phyloP scores from a whole-genome alignment of 2,329 filamentous ascomycete species.

The Phyllosticta citrichinensis region DNA sequence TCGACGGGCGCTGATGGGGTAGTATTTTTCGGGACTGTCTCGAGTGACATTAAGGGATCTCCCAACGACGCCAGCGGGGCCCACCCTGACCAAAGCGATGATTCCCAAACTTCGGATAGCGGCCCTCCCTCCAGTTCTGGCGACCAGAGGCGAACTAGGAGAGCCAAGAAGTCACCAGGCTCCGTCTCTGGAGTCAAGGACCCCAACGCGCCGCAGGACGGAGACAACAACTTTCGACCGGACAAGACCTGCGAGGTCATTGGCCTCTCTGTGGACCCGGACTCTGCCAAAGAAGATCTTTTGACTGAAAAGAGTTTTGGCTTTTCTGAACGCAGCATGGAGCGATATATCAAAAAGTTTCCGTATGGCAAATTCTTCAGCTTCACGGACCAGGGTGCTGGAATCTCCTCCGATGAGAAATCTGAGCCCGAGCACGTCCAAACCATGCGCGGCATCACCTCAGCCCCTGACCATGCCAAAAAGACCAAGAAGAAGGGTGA shows the following conservation, averaged over 20 bases:
- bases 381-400: conserved; percentile 23
- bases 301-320: conserved; percentile 20
- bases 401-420: conserved; percentile 19
- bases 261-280: conserved; percentile 1
- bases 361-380: conserved; percentile 27
- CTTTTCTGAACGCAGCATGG: conserved; percentile 24
- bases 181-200: conserved; percentile 13
- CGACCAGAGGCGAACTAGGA: not conserved
- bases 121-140: conserved; percentile 11
- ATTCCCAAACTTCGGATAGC: conserved; percentile 22
- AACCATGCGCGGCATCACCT: not conserved
- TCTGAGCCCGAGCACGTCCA: conserved; percentile 5
- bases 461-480: conserved; percentile 9
- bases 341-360: conserved; percentile 24
- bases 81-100: conserved; percentile 23
- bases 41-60: conserved; percentile 19
- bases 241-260: conserved; percentile 8
- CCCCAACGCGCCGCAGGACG: not conserved
- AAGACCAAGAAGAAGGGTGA: conserved; percentile 16
- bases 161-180: conserved; percentile 7
- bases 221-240: not conserved
- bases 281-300: conserved; percentile 12
- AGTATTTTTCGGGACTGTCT: conserved; percentile 18
- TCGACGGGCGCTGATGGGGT: conserved; percentile 26
- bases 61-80: conserved; percentile 13